Base-by-base conservation (phyloP, 2,329 filamentous ascomycete species). In the Talaromyces sp. region DNA sequence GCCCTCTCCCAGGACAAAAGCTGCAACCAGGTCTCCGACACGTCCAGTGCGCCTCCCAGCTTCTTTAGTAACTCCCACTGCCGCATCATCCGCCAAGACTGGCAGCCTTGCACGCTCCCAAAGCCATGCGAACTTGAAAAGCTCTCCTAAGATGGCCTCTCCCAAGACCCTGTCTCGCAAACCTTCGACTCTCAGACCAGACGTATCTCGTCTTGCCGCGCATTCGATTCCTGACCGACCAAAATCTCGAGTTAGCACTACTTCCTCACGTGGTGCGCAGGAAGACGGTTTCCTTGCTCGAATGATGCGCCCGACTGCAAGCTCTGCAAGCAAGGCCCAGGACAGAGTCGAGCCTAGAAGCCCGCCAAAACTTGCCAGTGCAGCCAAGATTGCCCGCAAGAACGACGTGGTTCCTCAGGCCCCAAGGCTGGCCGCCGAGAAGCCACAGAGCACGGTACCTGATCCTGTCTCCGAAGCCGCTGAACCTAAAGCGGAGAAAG, bases 241-340 rank as follows among this genome's bases (percentile, higher is more conserved):
- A 8, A 73, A 72, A 54, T 78, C 79, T 25, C 76, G 78, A 25
- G 64, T 69, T 25, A 79, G 78, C 66, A 75, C 72, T 55, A 67
- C 66, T 17, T 61, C 73, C 25, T 77, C 72, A 59, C 72, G 74
- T 8, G 70, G 77, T 49, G 71, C 77, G 11, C 57, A 49, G 4
- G 78, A 80, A 61, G 78, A 81, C 33, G 71, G 77, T 0, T 82
- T 82, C 65, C 68, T 82, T 36, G 79, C 80, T 15, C 72, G 80
- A 58, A 81, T 82, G 79, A 82, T 81, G 78, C 76, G 80, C 5
- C 80, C 80, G 25, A 82, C 80, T 13, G 77, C 79, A 33, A 81
- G 79, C 64, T 81, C 79, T 57, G 78, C 80, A 9, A 80, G 73
- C 65, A 82, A 82, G 65, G 70, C 72, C 15, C 78, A 81, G 56